phyloP scores from a whole-genome alignment of 2,329 filamentous ascomycete species.

The Arthrobotrys musiformis region DNA sequence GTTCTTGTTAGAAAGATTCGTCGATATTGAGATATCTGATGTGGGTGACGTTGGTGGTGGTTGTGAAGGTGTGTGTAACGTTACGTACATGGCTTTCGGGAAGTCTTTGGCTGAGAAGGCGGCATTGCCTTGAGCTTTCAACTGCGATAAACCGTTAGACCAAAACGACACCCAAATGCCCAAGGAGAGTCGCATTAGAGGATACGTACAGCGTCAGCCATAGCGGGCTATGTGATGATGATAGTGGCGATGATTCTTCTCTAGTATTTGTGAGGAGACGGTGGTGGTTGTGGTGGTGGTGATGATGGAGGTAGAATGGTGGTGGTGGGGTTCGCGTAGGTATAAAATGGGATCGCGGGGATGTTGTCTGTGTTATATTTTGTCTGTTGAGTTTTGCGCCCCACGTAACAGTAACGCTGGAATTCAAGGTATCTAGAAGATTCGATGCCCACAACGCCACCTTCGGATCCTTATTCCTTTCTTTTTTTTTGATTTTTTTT shows the following conservation, averaged over 20 bases:
- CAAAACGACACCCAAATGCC: neutral
- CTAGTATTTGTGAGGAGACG: too few relatives aligned
- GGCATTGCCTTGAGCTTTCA: slow-evolving; percentile 98
- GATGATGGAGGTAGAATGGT: neutral
- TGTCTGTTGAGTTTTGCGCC: neutral
- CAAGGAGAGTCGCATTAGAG: neutral
- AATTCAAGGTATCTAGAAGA: slow-evolving; percentile 44
- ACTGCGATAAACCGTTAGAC: slow-evolving; percentile 64
- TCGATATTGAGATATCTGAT: neutral
- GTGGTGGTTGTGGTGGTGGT: neutral
- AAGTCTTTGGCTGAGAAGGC: slow-evolving; percentile 98
- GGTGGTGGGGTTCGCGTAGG: slow-evolving; percentile 5
- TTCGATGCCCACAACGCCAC: slow-evolving; percentile 31
- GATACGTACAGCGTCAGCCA: slow-evolving; percentile 49
- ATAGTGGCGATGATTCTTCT: too few relatives aligned
- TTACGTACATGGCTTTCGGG: slow-evolving; percentile 87
- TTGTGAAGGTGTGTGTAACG: slow-evolving; percentile 11
- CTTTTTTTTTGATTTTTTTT: neutral
- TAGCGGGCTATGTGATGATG: neutral
- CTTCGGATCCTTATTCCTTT: neutral
- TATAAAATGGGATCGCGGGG: slow-evolving; percentile 48
- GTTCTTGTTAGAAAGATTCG: slow-evolving; percentile 25
- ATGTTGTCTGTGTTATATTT: neutral
- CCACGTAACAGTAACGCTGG: neutral
- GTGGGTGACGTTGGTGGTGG: neutral